Evolutionary conservation across 805 yeast genomes (phyloP).

Genomic region (Candida incommunis): DNA sequence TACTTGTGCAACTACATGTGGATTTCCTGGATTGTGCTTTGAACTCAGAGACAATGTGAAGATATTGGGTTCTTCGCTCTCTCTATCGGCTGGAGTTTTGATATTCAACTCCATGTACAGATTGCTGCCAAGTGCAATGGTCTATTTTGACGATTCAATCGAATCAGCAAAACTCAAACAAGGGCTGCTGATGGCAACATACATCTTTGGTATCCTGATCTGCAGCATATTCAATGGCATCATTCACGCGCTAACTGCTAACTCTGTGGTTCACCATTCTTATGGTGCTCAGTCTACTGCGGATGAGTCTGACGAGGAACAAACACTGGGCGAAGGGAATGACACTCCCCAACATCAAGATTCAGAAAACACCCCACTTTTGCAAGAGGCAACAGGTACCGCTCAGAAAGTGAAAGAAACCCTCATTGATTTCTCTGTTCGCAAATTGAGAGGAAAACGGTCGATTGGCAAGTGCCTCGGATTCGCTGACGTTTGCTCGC

Average conservation of each 20-base stretch:
- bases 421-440: neutral
- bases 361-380: neutral
- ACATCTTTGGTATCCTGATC: neutral
- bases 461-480: conserved; percentile 1
- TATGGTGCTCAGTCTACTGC: neutral
- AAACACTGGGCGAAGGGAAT: too few species aligned
- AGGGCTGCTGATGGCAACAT: neutral
- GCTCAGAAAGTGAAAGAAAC: neutral
- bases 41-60: neutral
- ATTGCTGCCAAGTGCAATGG: neutral
- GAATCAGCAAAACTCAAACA: neutral
- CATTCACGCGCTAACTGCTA: neutral
- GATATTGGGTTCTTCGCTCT: neutral
- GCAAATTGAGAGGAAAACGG: neutral
- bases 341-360: neutral
- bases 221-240: neutral
- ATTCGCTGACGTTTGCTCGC: neutral
- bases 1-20: neutral
- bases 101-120: neutral
- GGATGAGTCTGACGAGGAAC: neutral
- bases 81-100: neutral
- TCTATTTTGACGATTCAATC: neutral
- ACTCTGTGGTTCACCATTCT: neutral
- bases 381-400: neutral
- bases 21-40: neutral